Conservation (phyloP, 1,139 yeast species). For the Hemisphaericaspora lyxosophila region DNA sequence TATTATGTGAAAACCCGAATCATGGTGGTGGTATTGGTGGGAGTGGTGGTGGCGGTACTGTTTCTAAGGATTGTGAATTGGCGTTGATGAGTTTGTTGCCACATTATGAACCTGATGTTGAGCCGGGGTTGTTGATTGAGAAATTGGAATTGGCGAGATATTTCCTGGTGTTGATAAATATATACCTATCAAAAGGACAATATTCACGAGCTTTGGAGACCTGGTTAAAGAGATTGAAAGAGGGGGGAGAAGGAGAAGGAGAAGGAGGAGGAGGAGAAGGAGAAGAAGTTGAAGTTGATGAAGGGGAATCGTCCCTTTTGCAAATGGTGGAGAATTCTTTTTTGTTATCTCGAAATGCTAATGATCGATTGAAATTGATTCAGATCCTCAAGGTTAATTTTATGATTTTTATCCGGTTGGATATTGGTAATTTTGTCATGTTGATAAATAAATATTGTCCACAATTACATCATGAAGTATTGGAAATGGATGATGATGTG, state of each 20-base stretch:
- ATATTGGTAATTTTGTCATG: slow-evolving; percentile 36
- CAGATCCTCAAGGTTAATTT: slow-evolving; percentile 39
- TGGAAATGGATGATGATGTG: slow-evolving; percentile 26
- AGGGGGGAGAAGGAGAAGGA: slow-evolving; percentile 2
- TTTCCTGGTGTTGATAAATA: slow-evolving; percentile 55
- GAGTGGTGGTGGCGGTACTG: too few relatives aligned
- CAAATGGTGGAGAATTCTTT: slow-evolving; percentile 43
- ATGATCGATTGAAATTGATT: slow-evolving; percentile 35
- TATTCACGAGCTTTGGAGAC: slow-evolving; percentile 49
- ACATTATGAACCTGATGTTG: slow-evolving; percentile 52
- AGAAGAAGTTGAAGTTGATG: slow-evolving; percentile 10
- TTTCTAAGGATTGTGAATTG: slow-evolving; percentile 64
- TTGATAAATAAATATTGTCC: slow-evolving; percentile 40
- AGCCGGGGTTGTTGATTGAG: slow-evolving; percentile 47
- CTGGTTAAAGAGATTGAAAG: slow-evolving; percentile 28
- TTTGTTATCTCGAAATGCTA: slow-evolving; percentile 23
- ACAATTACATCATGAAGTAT: slow-evolving; percentile 34
- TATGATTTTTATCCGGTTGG: slow-evolving; percentile 30
- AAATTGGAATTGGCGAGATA: slow-evolving; percentile 54
- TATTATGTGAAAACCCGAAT: slow-evolving; percentile 45
- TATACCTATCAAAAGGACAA: slow-evolving; percentile 55
- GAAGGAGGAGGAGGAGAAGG: too few relatives aligned
- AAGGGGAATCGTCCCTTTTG: slow-evolving; percentile 17
- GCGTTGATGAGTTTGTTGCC: slow-evolving; percentile 71
- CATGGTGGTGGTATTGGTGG: too few relatives aligned